Evolutionary conservation across 2,329 filamentous ascomycete species (phyloP), one percentile per base, ranked within the genome.

Genomic region (Boeremia exigua): DNA sequence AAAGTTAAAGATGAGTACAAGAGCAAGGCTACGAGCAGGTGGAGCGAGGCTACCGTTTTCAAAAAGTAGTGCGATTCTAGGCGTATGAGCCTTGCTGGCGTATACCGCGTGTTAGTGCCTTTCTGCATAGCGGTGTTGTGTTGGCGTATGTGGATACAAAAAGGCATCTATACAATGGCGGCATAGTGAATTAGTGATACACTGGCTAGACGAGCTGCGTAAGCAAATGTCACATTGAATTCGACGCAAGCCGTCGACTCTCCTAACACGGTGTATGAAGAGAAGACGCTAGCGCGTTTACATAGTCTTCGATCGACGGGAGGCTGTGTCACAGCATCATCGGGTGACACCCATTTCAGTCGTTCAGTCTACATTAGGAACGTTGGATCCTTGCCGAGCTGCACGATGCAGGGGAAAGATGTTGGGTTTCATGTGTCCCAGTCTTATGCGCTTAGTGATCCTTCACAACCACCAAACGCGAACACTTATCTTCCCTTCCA

Each of bases 1-100:
- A 75, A 80, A 28, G 75, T 79, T 19, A 81, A 82, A 66, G 75
- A 82, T 33, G 77, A 79, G 44, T 87, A 86, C 56, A 50, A 70
- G 30, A 68, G 73, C 50, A 73, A 72, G 29, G 78, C 76, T 11
- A 63, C 66, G 27, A 66, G 70, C 62, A 69, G 67, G 44, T 80
- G 78, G 77, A 68, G 68, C 17, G 66, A 76, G 38, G 77, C 76
- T 25, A 71, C 66, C 17, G 63, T 71, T 1, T 78, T 78, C 49
- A 63, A 66, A 42, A 62, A 66, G 48, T 67, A 54, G 53, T 50
- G 47, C 36, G 14, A 37, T 7, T 43, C 25, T 43, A 32, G 33
- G 17, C 17, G 40, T 34, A 47, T 54, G 32, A 44, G 44, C 33
- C 39, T 48, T 28, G 45, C 45, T 37, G 47, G 30, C 29, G n/a